Base-by-base conservation (phyloP, 163 green algal species). In the Scenedesmus sp. region DNA sequence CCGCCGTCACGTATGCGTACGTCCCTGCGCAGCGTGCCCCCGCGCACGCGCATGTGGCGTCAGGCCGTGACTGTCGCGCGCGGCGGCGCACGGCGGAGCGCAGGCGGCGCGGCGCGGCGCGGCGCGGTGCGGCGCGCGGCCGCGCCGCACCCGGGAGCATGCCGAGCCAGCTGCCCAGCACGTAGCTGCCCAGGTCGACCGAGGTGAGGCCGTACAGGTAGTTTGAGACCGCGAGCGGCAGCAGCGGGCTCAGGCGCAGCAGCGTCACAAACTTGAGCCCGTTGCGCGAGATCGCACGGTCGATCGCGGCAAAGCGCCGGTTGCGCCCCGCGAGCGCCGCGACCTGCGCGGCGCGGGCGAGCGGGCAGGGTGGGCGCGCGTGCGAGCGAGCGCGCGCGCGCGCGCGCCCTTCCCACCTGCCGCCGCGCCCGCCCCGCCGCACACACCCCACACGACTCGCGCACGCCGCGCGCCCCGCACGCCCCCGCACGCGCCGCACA, bases 61-160 rank as follows among this genome's bases (percentile, higher is more conserved):
- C n/a, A n/a, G n/a, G n/a, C n/a, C n/a, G n/a, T n/a, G n/a, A n/a
- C n/a, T n/a, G n/a, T n/a, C n/a, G n/a, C n/a, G n/a, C n/a, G n/a
- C n/a, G n/a, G n/a, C n/a, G n/a, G n/a, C n/a, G 39, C 39, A 47
- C 39, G 39, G 39, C 39, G 39, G 39, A 47, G 6, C 39, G 39
- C 39, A 47, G 7, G 10, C 39, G 10, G 39, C 39, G 10, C 10
- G 39, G 7, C 10, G 39, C 39, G 7, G 82, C 39, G 39, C 39
- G 39, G 10, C 7, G 39, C 39, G 39, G 7, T 47, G 39, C 39
- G 6, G 39, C 39, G 10, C 81, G 92, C 39, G 10, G 39, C 39
- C 6, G 39, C 39, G 39, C 39, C 0, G 94, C 98, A 70, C 92
- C 95, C 11, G 96, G 96, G 39, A 99, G 88, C 94, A 98, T 98